Percentiles rank a stretch among this genome's conserved stretches.
These are phyloP conservation scores for Boletus subparvulus DNA, from an alignment of 768 basidiomycete genomes.

Conservation along the genomic window DNA sequence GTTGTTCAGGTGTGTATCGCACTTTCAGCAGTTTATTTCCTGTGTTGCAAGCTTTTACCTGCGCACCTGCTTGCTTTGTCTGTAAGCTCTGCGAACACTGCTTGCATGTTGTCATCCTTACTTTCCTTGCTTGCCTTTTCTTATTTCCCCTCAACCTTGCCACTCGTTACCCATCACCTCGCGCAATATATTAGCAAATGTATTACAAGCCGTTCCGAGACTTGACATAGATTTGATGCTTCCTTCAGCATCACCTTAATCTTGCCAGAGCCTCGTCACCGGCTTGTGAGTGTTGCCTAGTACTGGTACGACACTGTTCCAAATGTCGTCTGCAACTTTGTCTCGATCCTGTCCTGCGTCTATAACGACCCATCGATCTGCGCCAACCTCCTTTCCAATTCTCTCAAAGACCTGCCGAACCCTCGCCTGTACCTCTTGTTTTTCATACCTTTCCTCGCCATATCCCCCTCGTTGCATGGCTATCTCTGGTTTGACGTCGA, in stretches of 20 bases:
- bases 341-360: slow-evolving; percentile 57
- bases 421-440: slow-evolving; percentile 65
- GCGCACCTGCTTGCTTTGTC: slow-evolving; percentile 12
- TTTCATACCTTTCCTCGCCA: slow-evolving; percentile 87
- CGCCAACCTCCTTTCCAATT: slow-evolving; percentile 53
- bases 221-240: slow-evolving; percentile 4
- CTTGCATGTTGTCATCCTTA: slow-evolving; percentile 7
- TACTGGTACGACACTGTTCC: slow-evolving; percentile 49
- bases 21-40: slow-evolving; percentile 18
- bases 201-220: slow-evolving; percentile 19
- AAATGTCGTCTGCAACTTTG: slow-evolving; percentile 54
- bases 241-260: background rate
- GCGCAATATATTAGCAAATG: slow-evolving; percentile 27
- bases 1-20: slow-evolving; percentile 20
- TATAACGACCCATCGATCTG: slow-evolving; percentile 51
- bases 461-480: slow-evolving; percentile 75
- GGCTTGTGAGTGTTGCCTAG: slow-evolving; percentile 37
- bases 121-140: slow-evolving; percentile 9
- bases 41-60: slow-evolving; percentile 11
- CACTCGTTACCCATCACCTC: slow-evolving; percentile 21
- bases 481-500: slow-evolving; percentile 72
- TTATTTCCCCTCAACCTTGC: slow-evolving; percentile 4
- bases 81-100: slow-evolving; percentile 1
- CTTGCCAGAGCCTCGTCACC: slow-evolving; percentile 53
- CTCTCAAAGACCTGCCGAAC: slow-evolving; percentile 61